Evolutionary conservation across 208 protist genomes (phyloP).

Genomic region (Naegleria fowleri): DNA sequence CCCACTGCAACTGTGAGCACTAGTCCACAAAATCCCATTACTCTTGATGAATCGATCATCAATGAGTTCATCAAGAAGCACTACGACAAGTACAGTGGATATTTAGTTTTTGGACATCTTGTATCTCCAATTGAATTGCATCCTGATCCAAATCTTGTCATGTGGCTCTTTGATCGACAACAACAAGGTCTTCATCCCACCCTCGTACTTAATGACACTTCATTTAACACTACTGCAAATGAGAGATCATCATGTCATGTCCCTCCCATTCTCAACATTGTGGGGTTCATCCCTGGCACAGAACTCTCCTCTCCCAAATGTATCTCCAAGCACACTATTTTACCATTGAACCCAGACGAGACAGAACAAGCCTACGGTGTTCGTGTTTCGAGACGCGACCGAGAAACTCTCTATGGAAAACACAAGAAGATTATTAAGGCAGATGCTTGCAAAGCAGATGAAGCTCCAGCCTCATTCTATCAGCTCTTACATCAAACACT

Average conservation of each 20-base stretch:
- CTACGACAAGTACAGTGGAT: slow-evolving; percentile 20
- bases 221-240: background rate
- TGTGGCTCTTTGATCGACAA: background rate
- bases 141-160: slow-evolving; percentile 19
- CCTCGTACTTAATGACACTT: background rate
- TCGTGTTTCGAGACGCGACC: background rate
- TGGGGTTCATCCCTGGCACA: background rate
- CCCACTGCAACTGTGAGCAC: background rate
- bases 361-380: background rate
- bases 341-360: background rate
- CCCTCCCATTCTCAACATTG: background rate
- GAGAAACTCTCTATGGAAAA: background rate
- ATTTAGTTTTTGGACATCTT: slow-evolving; percentile 5
- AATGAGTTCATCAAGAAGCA: background rate
- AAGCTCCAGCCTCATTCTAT: background rate
- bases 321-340: slow-evolving; percentile 8
- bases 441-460: background rate
- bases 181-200: background rate
- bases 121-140: background rate
- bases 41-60: background rate
- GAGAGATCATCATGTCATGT: background rate
- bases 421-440: background rate
- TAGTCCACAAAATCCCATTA: background rate
- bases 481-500: background rate
- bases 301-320: background rate